A percentile compares a stretch with the other conserved stretches of the same genome.
phyloP scores from a whole-genome alignment of 2,329 filamentous ascomycete genomes.

The Fusarium decemcellulare region DNA sequence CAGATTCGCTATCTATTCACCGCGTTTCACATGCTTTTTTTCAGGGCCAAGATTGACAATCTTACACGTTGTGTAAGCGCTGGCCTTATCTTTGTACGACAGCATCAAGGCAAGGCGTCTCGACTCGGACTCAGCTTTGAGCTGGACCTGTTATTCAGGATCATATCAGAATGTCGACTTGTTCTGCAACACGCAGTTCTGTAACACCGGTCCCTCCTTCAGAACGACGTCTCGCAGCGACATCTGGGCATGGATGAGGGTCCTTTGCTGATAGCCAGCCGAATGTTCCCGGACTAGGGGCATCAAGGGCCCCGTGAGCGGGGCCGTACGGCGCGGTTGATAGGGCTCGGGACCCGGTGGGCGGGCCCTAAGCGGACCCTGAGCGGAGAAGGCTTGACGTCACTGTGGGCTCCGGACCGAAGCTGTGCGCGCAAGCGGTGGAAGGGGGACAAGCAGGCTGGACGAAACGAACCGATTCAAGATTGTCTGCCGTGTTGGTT shows the following conservation, averaged over 20 bases:
- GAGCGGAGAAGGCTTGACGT: constrained; percentile 48
- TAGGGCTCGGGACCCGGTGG: constrained; percentile 46
- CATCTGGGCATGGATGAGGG: constrained; percentile 25
- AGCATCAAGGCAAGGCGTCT: constrained; percentile 14
- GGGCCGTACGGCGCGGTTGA: constrained; percentile 47
- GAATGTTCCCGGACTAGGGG: constrained; percentile 22
- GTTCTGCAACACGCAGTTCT: constrained; percentile 14
- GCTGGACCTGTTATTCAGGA: constrained; percentile 9
- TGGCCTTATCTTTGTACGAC: neutral
- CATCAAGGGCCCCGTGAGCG: constrained; percentile 28
- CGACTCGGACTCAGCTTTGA: neutral
- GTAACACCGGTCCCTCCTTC: constrained; percentile 8
- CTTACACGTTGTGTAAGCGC: constrained; percentile 12
- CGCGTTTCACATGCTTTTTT: constrained; percentile 36
- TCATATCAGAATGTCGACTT: constrained; percentile 20
- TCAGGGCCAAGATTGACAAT: constrained; percentile 22
- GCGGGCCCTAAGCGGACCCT: constrained; percentile 28
- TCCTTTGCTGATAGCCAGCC: constrained; percentile 35
- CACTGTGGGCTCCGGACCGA: constrained; percentile 44
- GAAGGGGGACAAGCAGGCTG: constrained; percentile 3
- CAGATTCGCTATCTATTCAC: constrained; percentile 34
- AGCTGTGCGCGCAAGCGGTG: constrained; percentile 24
- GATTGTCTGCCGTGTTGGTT: constrained; percentile 20
- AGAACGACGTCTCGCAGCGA: constrained; percentile 4
- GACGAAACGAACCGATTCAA: constrained; percentile 22